Conservation (phyloP, 2,329 filamentous ascomycete genomes). For the Sphaceloma murrayae region DNA sequence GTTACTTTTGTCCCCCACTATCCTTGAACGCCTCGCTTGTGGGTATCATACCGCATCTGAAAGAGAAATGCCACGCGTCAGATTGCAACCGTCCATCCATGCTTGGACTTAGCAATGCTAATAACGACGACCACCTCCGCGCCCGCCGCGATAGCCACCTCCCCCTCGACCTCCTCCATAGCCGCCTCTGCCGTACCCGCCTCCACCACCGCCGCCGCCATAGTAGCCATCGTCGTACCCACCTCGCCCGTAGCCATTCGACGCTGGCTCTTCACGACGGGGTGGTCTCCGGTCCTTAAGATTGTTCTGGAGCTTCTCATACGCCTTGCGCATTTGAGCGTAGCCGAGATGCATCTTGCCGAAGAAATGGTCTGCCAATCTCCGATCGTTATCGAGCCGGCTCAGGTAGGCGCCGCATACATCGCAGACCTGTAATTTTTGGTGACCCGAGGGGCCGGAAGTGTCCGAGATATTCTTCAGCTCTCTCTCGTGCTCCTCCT, state of each 20-base stretch:
- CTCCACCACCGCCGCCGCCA: slow-evolving; percentile 41
- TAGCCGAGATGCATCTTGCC: slow-evolving; percentile 99
- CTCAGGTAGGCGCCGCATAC: slow-evolving; percentile 94
- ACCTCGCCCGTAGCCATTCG: slow-evolving; percentile 30
- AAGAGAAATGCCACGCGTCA: background rate
- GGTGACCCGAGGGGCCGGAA: slow-evolving; percentile 83
- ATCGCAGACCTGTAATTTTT: slow-evolving; percentile 97
- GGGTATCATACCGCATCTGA: slow-evolving; percentile 5
- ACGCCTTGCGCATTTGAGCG: slow-evolving; percentile 94
- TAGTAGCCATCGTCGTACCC: slow-evolving; percentile 34
- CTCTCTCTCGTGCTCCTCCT: slow-evolving; percentile 76
- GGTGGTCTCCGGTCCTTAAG: slow-evolving; percentile 62
- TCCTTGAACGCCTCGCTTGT: slow-evolving; percentile 14
- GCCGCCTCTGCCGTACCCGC: slow-evolving; percentile 31
- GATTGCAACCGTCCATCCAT: background rate
- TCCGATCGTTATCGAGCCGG: slow-evolving; percentile 83
- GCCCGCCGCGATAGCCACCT: slow-evolving; percentile 30
- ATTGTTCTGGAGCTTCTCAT: slow-evolving; percentile 76
- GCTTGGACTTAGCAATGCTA: background rate
- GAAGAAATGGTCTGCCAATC: slow-evolving; percentile 94
- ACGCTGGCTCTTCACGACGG: slow-evolving; percentile 40
- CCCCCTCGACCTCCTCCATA: slow-evolving; percentile 29
- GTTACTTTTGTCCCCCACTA: background rate
- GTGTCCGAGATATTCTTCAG: slow-evolving; percentile 87
- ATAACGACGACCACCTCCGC: slow-evolving; percentile 16